Base-by-base conservation (phyloP, 306 rosid genomes). In the Lathyrus aphaca region DNA sequence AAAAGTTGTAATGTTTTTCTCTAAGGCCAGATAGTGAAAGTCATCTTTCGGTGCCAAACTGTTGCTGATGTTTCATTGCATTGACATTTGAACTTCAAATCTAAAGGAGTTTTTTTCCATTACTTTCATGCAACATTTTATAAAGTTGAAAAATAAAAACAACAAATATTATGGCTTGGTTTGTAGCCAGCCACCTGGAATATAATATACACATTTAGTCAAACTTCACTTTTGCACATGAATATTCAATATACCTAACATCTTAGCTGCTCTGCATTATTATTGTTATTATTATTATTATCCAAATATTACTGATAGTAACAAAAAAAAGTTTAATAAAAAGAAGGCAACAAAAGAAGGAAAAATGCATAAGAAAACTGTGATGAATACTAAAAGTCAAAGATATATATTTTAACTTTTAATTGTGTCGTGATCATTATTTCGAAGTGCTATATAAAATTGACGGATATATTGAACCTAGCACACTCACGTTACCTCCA, bases 1-100 rank as follows among this genome's bases (percentile, higher is more conserved):
- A 53, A 64, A 62, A 21, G 55, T 62, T 21, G 18, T 11, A 7
- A 27, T 69, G 57, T 23, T 37, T 35, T 64, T 27, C n/a, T 45
- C 35, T 45, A 32, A 54, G 16, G 23, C 66, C 48, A 39, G 44
- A 23, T 57, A 63, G 10, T 27, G 61, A 63, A 73, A 32, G 77
- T 77, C 57, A 57, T 27, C 68, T 77, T 81, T 73, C 23, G 56
- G 62, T 70, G 46, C 70, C 65, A 40, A 57, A 64, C 66, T 49
- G 62, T 37, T 59, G 32, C 51, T 15, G 61, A 9, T 53, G 59
- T 27, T 56, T 27, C 5, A 23, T 12, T 55, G n/a, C 12, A 10
- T 18, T 23, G 54, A 23, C 32, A 19, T 54, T 30, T 12, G 14
- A 5, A n/a, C 49, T 66, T 51, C 27, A 54, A 21, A 17, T 77